Evolutionary conservation across 164 flowering plant species (phyloP), one percentile per base, ranked within the genome.

Genomic region (Vitis rotundifolia): DNA sequence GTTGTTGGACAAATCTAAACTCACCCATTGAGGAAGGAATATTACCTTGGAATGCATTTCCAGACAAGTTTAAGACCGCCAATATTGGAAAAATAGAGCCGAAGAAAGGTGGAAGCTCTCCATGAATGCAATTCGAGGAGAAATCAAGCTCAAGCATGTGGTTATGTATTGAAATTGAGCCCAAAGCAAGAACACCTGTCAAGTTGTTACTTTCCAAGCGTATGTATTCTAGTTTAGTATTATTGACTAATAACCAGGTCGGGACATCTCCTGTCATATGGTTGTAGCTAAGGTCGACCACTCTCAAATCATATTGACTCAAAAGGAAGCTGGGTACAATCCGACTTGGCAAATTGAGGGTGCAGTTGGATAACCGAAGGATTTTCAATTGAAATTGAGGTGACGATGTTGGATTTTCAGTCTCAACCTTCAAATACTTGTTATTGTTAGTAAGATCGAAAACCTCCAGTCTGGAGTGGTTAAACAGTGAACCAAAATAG

Each of bases 221-320:
- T 22, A 22, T 1, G 3, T 5, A 2, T 15, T 22, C 50, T 15
- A 72, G 14, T 3, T 13, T 49, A 9, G 70, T 68, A 26, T 75
- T 78, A 49, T 74, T 74, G 55, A 55, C 58, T 8, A 73, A 48
- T 59, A 77, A 18, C 80, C 80, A 73, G 26, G n/a, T 19, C 2
- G 71, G 77, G 53, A 74, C 28, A 7, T 16, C 44, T 67, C 74
- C 71, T 5, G 2, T 44, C 26, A 73, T 13, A 13, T 50, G 9
- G 9, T 29, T 63, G 55, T 68, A 2, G 0, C 52, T 19, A 19
- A 75, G 67, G 15, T 66, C 63, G 61, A 75, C 62, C 3, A 11
- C 1, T 26, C 16, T 9, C 47, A 75, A 29, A 49, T 70, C 69
- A 56, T 59, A 14, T 28, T 70, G 74, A 14, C 61, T 2, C 7